Evolutionary conservation across 1,284 basidiomycete species (phyloP).

Genomic region (Tilletia indica): DNA sequence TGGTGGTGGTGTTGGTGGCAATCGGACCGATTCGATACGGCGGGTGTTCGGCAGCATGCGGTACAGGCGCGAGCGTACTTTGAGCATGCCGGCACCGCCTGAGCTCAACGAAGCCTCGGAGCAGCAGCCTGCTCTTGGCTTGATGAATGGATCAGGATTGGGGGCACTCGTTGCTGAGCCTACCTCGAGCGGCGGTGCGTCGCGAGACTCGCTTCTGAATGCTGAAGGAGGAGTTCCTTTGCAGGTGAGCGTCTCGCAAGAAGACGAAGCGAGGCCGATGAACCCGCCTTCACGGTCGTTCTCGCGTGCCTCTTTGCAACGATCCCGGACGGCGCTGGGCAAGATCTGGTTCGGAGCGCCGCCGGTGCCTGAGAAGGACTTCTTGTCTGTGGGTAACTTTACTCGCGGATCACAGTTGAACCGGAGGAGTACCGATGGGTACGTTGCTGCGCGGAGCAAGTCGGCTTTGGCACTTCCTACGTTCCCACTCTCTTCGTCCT

Average conservation of each 20-base stretch:
- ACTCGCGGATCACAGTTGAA: not conserved
- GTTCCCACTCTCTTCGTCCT: not conserved
- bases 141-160: too few species aligned
- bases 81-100: not conserved
- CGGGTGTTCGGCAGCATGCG: conserved; percentile 13
- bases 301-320: conserved; percentile 8
- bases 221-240: too few species aligned
- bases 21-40: conserved; percentile 9
- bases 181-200: too few species aligned
- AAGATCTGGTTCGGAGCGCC: conserved; percentile 6
- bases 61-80: not conserved
- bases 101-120: too few species aligned
- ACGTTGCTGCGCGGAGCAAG: not conserved
- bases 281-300: not conserved
- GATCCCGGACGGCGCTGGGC: conserved; percentile 11
- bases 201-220: too few species aligned
- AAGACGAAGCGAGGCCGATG: not conserved
- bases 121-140: too few species aligned
- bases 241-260: not conserved
- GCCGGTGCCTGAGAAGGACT: not conserved
- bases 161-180: too few species aligned
- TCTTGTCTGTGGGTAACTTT: not conserved
- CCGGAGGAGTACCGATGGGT: conserved; percentile 10
- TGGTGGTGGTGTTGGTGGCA: not conserved
- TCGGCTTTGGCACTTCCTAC: conserved; percentile 8